Conservation (phyloP, 148 eudicot genomes). For the Chenopodium berlandieri region DNA sequence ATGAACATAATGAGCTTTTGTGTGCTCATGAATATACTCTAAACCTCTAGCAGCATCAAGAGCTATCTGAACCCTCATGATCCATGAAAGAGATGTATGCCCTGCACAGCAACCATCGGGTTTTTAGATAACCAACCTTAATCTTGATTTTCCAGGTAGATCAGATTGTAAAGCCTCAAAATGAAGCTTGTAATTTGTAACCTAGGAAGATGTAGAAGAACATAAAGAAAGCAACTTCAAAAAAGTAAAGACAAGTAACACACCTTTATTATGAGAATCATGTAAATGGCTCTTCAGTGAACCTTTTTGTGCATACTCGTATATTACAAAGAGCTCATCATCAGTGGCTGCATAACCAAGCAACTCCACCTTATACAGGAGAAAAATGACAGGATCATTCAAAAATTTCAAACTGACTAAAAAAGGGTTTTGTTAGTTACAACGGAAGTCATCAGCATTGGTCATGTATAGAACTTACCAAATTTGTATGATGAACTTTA, state of each 20-base stretch:
- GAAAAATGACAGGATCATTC: conserved; percentile 26
- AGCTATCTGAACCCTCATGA: conserved; percentile 92
- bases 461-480: conserved; percentile 45
- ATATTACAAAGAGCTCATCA: conserved; percentile 84
- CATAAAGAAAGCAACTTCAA: not conserved
- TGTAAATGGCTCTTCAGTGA: conserved; percentile 83
- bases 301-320: conserved; percentile 93
- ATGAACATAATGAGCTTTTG: conserved; percentile 96
- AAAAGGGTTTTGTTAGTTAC: not conserved
- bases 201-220: not conserved
- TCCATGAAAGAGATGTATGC: conserved; percentile 90
- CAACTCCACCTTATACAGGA: conserved; percentile 77
- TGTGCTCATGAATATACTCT: conserved; percentile 96
- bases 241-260: not conserved
- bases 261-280: conserved; percentile 88
- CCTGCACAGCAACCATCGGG: conserved; percentile 41
- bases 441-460: not conserved
- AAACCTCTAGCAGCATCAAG: conserved; percentile 97
- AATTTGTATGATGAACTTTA: conserved; percentile 93
- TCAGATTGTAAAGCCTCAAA: not conserved
- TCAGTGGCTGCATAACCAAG: conserved; percentile 84
- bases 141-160: not conserved
- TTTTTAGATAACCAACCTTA: not conserved
- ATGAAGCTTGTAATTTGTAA: not conserved
- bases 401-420: not conserved